Evolutionary conservation across 139 green algal genomes (phyloP).

Genomic region (Chlamydomonas schloesseri): DNA sequence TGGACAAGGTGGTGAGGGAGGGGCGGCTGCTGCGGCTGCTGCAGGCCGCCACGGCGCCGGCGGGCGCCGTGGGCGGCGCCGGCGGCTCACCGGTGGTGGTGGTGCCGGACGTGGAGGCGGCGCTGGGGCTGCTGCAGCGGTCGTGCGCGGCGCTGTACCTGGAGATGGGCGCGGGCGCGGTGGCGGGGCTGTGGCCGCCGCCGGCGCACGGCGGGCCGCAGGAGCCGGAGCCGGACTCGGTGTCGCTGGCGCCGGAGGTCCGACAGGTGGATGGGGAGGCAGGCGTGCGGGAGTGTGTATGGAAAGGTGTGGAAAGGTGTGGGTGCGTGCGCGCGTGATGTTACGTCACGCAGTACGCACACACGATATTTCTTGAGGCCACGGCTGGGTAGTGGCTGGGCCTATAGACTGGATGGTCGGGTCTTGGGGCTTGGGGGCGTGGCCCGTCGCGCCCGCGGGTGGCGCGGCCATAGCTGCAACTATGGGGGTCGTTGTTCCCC

Average conservation of each 20-base stretch:
- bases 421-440: no score
- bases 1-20: constrained; percentile 6
- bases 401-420: no score
- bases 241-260: constrained; percentile 16
- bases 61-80: not conserved
- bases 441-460: no score
- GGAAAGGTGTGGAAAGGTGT: no score
- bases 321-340: no score
- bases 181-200: constrained; percentile 20
- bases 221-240: not conserved
- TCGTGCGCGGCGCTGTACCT: constrained; percentile 28
- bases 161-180: constrained; percentile 27
- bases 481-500: no score
- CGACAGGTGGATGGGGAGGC: constrained; percentile 20
- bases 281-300: no score
- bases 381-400: no score
- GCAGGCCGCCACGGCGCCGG: not conserved
- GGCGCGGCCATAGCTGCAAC: no score
- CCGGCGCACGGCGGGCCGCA: not conserved
- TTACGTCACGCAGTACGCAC: no score
- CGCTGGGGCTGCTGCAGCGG: constrained; percentile 2
- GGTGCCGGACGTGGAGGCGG: not conserved
- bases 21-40: constrained; percentile 1
- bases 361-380: no score
- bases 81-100: not conserved